Base-by-base conservation (phyloP, 352 stramenopile species). In the Phytophthora europaea region DNA sequence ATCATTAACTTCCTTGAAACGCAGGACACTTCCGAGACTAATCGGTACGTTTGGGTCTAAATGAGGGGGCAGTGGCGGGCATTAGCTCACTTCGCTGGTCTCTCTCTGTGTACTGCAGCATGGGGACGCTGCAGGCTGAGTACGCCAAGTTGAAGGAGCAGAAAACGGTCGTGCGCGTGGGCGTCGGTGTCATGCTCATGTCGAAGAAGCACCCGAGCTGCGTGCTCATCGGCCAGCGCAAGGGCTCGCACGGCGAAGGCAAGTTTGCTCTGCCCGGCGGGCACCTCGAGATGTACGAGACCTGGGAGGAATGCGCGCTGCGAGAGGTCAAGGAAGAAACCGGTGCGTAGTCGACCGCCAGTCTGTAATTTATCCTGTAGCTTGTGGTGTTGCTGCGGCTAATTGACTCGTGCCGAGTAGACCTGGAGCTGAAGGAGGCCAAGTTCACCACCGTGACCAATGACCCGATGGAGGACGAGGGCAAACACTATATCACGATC, bases 401-500 rank as follows among this genome's bases (percentile, higher is more conserved):
- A 48, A 76, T 18, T 40, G 48, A 33, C 4, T 62, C 16, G 7
- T 45, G 36, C 54, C 43, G 9, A 8, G 20, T 68, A 92, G 83
- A 94, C 65, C 61, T 96, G 31, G 82, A 94, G 54, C 57, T 96
- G 45, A 73, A 78, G 13, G 67, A 70, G 43, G 72, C 78, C 36
- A 80, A 60, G 56, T 92, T 96, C 60, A 80, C 85, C 18, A 91
- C 89, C 52, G 85, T 92, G 54, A 96, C 89, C 10, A 96, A 96
- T 72, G 89, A 96, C 70, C 81, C 80, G 7, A 96, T 94, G 87
- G 76, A 91, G 65, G 79, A 92, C 61, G 85, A 94, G 65, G 81
- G 70, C 67, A 95, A 94, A 64, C 89, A 96, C 73, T 96, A 94
- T 78, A 93, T 94, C 60, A 96, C 89, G 48, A 92, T 96, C 67